Conservation (phyloP, 768 basidiomycete species). For the Lactifluus piperatus region DNA sequence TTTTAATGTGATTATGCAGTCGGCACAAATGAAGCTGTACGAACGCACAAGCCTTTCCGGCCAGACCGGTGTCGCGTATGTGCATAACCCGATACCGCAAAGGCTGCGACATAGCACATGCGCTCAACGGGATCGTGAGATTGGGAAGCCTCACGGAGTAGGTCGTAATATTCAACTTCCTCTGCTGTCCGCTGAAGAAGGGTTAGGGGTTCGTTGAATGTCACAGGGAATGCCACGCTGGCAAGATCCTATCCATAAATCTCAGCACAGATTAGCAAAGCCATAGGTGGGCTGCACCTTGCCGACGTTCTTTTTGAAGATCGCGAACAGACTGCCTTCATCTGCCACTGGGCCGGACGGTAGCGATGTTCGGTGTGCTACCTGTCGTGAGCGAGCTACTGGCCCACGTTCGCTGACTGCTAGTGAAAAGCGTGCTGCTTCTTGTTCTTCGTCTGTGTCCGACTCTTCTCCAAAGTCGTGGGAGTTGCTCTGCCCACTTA, state of each 20-base stretch:
- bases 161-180: conserved; percentile 68
- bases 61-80: conserved; percentile 74
- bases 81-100: conserved; percentile 78
- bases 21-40: background rate
- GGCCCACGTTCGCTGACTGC: conserved; percentile 5
- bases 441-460: conserved; percentile 37
- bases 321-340: conserved; percentile 74
- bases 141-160: conserved; percentile 58
- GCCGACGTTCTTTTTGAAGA: conserved; percentile 83
- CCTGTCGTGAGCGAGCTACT: conserved; percentile 1
- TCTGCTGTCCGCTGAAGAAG: conserved; percentile 77
- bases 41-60: conserved; percentile 77
- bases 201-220: conserved; percentile 84
- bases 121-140: conserved; percentile 53
- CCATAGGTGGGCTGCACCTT: conserved; percentile 41
- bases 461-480: conserved; percentile 49
- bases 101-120: conserved; percentile 72
- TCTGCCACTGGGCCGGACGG: conserved; percentile 57
- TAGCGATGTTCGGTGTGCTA: conserved; percentile 46
- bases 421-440: conserved; percentile 13
- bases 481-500: conserved; percentile 33
- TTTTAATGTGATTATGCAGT: background rate
- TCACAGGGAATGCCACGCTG: conserved; percentile 76
- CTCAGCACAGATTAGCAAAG: conserved; percentile 1
- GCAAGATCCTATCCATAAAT: conserved; percentile 54